These are phyloP conservation scores for Inga oerstediana DNA, from an alignment of 306 rosid genomes.

Conservation along the genomic window DNA sequence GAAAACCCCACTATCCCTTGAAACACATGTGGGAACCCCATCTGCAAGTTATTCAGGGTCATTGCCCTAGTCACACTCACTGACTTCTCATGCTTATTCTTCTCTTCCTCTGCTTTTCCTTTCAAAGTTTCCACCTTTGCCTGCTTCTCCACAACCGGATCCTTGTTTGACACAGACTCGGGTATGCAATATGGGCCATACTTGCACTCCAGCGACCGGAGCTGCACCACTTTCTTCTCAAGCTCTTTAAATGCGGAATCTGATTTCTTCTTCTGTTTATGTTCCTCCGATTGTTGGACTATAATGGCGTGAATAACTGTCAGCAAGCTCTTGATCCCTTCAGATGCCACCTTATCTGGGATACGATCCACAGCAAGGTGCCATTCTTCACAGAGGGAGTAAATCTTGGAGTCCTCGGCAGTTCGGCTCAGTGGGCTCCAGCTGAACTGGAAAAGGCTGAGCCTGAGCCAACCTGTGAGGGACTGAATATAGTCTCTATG, in stretches of 20 bases:
- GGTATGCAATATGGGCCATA: slow-evolving; percentile 66
- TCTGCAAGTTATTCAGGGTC: slow-evolving; percentile 92
- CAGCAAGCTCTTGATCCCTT: slow-evolving; percentile 88
- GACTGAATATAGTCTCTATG: slow-evolving; percentile 84
- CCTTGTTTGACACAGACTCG: slow-evolving; percentile 48
- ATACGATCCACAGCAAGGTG: slow-evolving; percentile 77
- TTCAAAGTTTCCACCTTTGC: slow-evolving; percentile 68
- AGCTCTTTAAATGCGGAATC: slow-evolving; percentile 75
- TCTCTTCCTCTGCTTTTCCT: slow-evolving; percentile 85
- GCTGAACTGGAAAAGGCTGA: slow-evolving; percentile 79
- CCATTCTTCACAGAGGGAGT: slow-evolving; percentile 89
- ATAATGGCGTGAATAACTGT: slow-evolving; percentile 85
- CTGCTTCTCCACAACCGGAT: slow-evolving; percentile 69
- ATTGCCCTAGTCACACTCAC: slow-evolving; percentile 80
- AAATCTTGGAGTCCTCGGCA: slow-evolving; percentile 72
- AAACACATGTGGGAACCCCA: slow-evolving; percentile 93
- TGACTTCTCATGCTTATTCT: slow-evolving; percentile 73
- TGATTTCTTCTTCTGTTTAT: slow-evolving; percentile 76
- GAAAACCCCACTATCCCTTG: slow-evolving; percentile 96
- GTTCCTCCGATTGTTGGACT: slow-evolving; percentile 85
- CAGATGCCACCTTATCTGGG: slow-evolving; percentile 89
- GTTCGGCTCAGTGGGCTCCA: slow-evolving; percentile 59
- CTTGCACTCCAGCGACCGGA: slow-evolving; percentile 75
- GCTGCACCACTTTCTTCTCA: slow-evolving; percentile 75
- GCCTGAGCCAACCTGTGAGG: slow-evolving; percentile 92